Evolutionary conservation across 116 monocot genomes (phyloP).

Genomic region (Cymodocea nodosa): DNA sequence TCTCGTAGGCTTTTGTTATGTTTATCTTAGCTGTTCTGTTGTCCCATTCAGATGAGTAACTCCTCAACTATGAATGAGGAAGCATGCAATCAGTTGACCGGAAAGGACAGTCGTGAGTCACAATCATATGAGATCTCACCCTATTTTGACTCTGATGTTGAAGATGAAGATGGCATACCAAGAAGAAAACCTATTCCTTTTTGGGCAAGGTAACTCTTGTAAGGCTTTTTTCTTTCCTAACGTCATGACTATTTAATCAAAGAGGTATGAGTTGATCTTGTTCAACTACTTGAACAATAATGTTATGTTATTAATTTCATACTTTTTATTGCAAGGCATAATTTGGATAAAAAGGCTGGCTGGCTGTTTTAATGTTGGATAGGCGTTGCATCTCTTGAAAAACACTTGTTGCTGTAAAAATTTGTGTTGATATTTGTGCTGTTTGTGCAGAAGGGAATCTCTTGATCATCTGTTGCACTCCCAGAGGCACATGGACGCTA

Average conservation of each 20-base stretch:
- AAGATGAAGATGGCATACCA: slow-evolving; percentile 34
- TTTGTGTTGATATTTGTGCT: background rate
- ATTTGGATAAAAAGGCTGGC: background rate
- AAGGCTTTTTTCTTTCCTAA: background rate
- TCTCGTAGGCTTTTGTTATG: too few relatives aligned
- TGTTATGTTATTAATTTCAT: background rate
- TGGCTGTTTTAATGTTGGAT: background rate
- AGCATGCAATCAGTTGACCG: background rate
- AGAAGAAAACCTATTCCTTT: slow-evolving; percentile 38
- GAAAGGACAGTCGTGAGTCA: slow-evolving; percentile 13
- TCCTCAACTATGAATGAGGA: background rate
- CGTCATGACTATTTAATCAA: background rate
- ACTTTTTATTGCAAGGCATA: background rate
- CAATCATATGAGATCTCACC: slow-evolving; percentile 64
- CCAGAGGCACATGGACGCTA: slow-evolving; percentile 26
- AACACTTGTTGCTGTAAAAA: background rate
- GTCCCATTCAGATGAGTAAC: background rate
- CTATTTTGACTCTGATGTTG: slow-evolving; percentile 56
- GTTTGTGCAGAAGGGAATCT: slow-evolving; percentile 47
- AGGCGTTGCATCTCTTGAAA: background rate
- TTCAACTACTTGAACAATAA: background rate
- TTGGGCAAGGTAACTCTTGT: slow-evolving; percentile 44
- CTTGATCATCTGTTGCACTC: slow-evolving; percentile 27
- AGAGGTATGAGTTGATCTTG: background rate
- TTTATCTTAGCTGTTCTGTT: background rate